phyloP scores from a whole-genome alignment of 441 rosid species.

The Populus hybrid region DNA sequence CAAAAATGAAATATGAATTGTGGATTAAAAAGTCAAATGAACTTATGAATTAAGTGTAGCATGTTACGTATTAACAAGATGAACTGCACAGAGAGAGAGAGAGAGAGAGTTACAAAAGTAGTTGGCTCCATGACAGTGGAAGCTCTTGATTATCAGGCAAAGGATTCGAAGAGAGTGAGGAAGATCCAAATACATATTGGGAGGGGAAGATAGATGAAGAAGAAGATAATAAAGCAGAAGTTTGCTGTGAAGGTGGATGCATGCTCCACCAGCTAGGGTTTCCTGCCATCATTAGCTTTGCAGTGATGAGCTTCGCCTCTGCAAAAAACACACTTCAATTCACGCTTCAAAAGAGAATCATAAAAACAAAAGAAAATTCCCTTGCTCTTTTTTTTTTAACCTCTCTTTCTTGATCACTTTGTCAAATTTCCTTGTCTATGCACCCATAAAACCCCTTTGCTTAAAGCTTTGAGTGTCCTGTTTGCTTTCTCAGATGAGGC shows the following conservation, averaged over 20 bases:
- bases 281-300: conserved; percentile 62
- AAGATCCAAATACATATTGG: conserved; percentile 42
- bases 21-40: background rate
- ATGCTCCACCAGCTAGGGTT: conserved; percentile 71
- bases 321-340: conserved; percentile 18
- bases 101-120: conserved; percentile 60
- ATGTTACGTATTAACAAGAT: background rate
- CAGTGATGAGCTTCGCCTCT: conserved; percentile 6
- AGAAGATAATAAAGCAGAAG: conserved; percentile 37
- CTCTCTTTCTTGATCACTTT: conserved; percentile 32
- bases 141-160: conserved; percentile 59
- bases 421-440: conserved; percentile 41
- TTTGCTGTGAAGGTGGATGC: conserved; percentile 46
- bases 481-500: conserved; percentile 57
- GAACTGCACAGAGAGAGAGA: background rate
- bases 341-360: conserved; percentile 12
- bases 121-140: conserved; percentile 88
- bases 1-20: background rate
- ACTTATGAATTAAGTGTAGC: background rate
- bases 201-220: conserved; percentile 33
- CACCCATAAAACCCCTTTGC: conserved; percentile 42
- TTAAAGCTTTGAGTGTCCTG: conserved; percentile 29
- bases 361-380: background rate
- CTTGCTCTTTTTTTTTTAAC: conserved; percentile 5
- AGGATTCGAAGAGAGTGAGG: conserved; percentile 42